Conservation (phyloP, 1,284 basidiomycete species). For the Mycena sp. region DNA sequence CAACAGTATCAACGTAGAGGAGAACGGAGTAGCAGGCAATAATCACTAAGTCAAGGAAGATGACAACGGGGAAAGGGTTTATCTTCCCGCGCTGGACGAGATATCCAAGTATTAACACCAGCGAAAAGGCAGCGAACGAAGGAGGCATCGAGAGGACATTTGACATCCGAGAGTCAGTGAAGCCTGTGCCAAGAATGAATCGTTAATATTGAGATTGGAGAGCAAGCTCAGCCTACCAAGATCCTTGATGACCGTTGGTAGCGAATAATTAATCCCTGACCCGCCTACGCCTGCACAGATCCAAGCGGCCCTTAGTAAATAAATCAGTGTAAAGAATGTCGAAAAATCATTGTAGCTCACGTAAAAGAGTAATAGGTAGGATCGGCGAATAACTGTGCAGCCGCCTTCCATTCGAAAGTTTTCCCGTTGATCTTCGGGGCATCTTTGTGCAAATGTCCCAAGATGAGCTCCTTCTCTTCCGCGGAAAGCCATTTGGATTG, state of each 20-base stretch:
- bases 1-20: constrained; percentile 23
- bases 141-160: constrained; percentile 27
- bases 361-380: constrained; percentile 33
- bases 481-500: constrained; percentile 29
- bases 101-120: constrained; percentile 15
- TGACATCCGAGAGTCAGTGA: constrained; percentile 24
- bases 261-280: constrained; percentile 29
- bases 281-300: constrained; percentile 33
- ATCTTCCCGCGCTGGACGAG: constrained; percentile 10
- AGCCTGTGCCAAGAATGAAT: not conserved
- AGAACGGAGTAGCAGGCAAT: constrained; percentile 27
- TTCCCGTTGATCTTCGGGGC: constrained; percentile 28
- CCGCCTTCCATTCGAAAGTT: constrained; percentile 26
- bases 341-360: too few relatives aligned
- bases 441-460: constrained; percentile 27
- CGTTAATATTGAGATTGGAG: not conserved
- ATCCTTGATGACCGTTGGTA: constrained; percentile 35
- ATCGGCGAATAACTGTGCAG: constrained; percentile 26
- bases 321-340: not conserved
- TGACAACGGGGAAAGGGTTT: constrained; percentile 20
- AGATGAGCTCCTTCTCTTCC: constrained; percentile 22
- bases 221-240: constrained; percentile 21
- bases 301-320: constrained; percentile 19
- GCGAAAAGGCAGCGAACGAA: constrained; percentile 15
- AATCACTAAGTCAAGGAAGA: constrained; percentile 22